A percentile compares a stretch with the other conserved stretches of the same genome.
phyloP scores from a whole-genome alignment of 306 rosid species.

The Carpinus fangiana region DNA sequence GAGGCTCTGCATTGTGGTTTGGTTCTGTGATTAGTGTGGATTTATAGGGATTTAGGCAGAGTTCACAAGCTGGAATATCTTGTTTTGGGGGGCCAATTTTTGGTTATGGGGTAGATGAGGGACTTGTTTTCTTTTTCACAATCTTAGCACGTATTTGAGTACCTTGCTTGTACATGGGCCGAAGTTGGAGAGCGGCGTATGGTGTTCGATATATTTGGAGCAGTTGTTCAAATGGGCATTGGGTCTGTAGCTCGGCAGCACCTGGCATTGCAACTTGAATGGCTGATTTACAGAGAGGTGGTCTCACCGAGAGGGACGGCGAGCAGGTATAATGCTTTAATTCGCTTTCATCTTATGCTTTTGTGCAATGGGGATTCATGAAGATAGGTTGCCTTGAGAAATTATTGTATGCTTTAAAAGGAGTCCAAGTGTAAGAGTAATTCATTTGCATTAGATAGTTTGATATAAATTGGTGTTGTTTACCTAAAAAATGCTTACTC shows the following conservation, averaged over 20 bases:
- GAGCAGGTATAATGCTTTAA: constrained; percentile 63
- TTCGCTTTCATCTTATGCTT: constrained; percentile 9
- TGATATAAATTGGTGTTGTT: neutral
- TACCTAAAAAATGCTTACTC: neutral
- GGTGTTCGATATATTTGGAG: constrained; percentile 41
- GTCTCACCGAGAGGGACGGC: constrained; percentile 67
- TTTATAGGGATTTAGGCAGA: constrained; percentile 17
- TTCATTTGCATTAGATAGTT: neutral
- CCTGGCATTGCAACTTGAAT: constrained; percentile 73
- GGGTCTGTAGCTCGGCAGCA: constrained; percentile 47
- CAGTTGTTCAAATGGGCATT: constrained; percentile 68
- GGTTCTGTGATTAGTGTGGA: constrained; percentile 18
- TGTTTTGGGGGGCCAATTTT: constrained; percentile 18
- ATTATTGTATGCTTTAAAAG: neutral
- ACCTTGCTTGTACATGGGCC: constrained; percentile 54
- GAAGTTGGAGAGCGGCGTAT: constrained; percentile 43
- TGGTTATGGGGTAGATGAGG: constrained; percentile 50
- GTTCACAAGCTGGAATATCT: constrained; percentile 42
- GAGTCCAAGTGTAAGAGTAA: neutral
- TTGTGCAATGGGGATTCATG: neutral
- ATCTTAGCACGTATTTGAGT: constrained; percentile 28
- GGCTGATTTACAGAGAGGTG: constrained; percentile 77
- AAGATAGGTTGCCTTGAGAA: neutral
- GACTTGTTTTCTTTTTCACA: constrained; percentile 9
- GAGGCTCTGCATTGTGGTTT: constrained; percentile 26